These are phyloP conservation scores for Tolypocladium tropicale DNA, from an alignment of 2,329 filamentous ascomycete genomes.

Conservation along the genomic window DNA sequence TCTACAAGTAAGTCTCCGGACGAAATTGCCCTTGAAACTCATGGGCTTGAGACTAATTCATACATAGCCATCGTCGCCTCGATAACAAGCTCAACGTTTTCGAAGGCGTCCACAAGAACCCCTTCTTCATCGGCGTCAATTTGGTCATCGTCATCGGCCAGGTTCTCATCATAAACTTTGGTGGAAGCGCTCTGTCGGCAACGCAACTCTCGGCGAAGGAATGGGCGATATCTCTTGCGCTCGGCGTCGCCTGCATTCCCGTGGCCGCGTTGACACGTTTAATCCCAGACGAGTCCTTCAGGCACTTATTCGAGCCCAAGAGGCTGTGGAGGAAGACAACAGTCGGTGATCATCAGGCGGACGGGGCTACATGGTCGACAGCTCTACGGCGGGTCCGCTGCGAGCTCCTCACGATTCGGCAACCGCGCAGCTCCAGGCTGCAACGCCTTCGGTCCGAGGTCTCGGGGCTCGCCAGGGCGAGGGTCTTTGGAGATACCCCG, in stretches of 20 bases:
- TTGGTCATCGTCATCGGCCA: neutral
- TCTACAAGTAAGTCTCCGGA: neutral
- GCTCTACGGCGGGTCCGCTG: neutral
- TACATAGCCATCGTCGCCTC: neutral
- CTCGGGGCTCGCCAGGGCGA: neutral
- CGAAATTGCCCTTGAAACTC: neutral
- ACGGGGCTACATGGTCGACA: neutral
- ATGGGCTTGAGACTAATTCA: neutral
- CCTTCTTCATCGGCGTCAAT: neutral
- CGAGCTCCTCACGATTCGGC: neutral
- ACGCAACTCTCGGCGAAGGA: neutral
- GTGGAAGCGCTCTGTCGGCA: neutral
- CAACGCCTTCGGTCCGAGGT: neutral
- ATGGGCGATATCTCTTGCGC: neutral
- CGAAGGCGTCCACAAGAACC: neutral
- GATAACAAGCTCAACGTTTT: neutral
- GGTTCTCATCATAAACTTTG: neutral
- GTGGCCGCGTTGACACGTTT: neutral
- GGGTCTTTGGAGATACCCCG: neutral
- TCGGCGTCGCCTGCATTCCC: neutral
- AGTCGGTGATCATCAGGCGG: neutral
- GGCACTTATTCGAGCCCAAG: neutral
- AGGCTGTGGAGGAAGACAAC: neutral
- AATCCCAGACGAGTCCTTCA: neutral
- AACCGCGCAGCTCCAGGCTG: neutral